A percentile compares a stretch with the other conserved stretches of the same genome.
phyloP scores from a whole-genome alignment of 495 filamentous ascomycete genomes.

The Daldinia grandis region DNA sequence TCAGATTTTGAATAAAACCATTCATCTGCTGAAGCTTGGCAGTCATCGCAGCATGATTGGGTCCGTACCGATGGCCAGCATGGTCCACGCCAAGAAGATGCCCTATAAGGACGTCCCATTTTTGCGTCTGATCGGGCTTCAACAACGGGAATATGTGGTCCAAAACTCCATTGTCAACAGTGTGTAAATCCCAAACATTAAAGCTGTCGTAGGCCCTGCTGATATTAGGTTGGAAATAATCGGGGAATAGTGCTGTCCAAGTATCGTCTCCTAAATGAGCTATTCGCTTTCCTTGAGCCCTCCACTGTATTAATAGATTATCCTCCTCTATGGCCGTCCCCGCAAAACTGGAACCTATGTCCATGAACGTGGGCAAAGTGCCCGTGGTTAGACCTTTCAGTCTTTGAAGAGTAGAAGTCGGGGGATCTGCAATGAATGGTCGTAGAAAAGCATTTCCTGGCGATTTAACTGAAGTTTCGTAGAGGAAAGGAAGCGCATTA shows the following conservation, averaged over 20 bases:
- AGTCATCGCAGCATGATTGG: conserved; percentile 89
- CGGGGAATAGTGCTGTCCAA: conserved; percentile 91
- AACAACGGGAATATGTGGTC: conserved; percentile 90
- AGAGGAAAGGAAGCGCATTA: conserved; percentile 83
- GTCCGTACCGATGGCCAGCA: conserved; percentile 95
- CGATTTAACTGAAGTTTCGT: conserved; percentile 75
- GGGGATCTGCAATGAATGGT: conserved; percentile 97
- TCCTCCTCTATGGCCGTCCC: conserved; percentile 98
- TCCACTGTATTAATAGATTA: conserved; percentile 86
- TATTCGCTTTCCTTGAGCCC: conserved; percentile 79
- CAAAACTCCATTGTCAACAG: conserved; percentile 94
- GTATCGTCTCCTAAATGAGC: conserved; percentile 97
- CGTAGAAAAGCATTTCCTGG: conserved; percentile 87
- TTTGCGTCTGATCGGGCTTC: conserved; percentile 63
- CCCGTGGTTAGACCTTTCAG: conserved; percentile 95
- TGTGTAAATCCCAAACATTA: conserved; percentile 98
- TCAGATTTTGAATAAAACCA: conserved; percentile 72
- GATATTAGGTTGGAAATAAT: conserved; percentile 84
- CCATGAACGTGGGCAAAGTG: conserved; percentile 92
- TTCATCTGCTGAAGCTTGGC: conserved; percentile 95
- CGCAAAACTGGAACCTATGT: conserved; percentile 93
- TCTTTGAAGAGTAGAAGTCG: conserved; percentile 89
- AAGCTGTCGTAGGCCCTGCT: conserved; percentile 92
- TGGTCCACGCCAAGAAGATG: conserved; percentile 97
- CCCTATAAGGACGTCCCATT: conserved; percentile 93